Conservation (phyloP, 2,329 filamentous ascomycete species). For the Colletotrichum musicola region DNA sequence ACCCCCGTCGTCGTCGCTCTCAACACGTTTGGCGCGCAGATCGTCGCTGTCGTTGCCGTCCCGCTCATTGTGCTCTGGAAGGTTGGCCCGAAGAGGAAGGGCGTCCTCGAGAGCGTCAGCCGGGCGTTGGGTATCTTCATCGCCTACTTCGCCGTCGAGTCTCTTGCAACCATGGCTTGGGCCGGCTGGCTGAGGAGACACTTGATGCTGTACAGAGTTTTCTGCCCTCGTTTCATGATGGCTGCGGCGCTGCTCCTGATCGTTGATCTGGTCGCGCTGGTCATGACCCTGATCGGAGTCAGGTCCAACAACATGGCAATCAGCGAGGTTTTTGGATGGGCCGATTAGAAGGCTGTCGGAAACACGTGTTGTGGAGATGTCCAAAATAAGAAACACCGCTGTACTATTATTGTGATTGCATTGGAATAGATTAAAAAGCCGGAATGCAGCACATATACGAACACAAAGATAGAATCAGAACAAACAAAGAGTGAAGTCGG, state of each 20-base stretch:
- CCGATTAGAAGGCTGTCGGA: slow-evolving; percentile 52
- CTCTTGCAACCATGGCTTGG: slow-evolving; percentile 89
- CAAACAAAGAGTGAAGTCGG: slow-evolving; percentile 34
- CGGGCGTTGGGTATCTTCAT: slow-evolving; percentile 81
- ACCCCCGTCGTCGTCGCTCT: slow-evolving; percentile 83
- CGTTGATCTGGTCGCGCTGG: slow-evolving; percentile 80
- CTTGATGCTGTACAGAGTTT: slow-evolving; percentile 96
- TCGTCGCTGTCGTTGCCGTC: slow-evolving; percentile 82
- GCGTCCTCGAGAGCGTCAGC: slow-evolving; percentile 77
- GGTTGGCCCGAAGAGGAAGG: slow-evolving; percentile 78
- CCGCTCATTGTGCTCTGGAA: slow-evolving; percentile 93
- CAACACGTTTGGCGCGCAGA: slow-evolving; percentile 92
- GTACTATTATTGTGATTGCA: slow-evolving; percentile 15
- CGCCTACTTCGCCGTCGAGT: slow-evolving; percentile 85
- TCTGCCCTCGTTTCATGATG: slow-evolving; percentile 91
- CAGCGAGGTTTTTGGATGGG: slow-evolving; percentile 89
- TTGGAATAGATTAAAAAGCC: neutral
- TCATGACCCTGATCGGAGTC: slow-evolving; percentile 79
- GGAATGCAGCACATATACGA: neutral
- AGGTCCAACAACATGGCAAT: slow-evolving; percentile 83
- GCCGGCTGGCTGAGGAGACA: slow-evolving; percentile 89
- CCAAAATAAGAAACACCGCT: slow-evolving; percentile 7
- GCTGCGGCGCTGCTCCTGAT: slow-evolving; percentile 78
- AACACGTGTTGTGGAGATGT: neutral
- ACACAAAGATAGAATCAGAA: slow-evolving; percentile 15